These are phyloP conservation scores for Herpotrichia juniperi DNA, from an alignment of 2,329 filamentous ascomycete species.

Conservation along the genomic window DNA sequence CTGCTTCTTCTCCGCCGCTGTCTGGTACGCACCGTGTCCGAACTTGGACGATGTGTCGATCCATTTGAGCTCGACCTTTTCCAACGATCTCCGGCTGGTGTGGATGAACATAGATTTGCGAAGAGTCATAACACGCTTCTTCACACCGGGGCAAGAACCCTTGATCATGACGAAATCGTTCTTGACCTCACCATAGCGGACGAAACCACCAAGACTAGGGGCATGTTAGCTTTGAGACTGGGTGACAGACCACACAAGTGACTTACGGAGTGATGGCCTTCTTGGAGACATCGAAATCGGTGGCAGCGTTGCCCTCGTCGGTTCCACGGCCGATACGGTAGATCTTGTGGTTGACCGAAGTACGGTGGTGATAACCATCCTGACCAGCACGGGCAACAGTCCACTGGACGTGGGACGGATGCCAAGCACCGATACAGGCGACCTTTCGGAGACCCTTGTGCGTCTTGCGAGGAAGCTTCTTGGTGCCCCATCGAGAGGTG, in stretches of 20 bases:
- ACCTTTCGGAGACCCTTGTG: conserved; percentile 99
- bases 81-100: conserved; percentile 91
- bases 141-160: conserved; percentile 95
- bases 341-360: conserved; percentile 99
- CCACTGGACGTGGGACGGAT: conserved; percentile 99
- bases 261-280: conserved; percentile 99
- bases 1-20: conserved; percentile 94
- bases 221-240: conserved; percentile 41
- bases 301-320: conserved; percentile 91
- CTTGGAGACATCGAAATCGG: conserved; percentile 96
- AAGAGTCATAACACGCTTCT: conserved; percentile 99
- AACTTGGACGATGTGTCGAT: conserved; percentile 99
- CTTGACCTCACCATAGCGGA: conserved; percentile 98
- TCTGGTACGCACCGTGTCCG: conserved; percentile 99
- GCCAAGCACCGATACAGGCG: conserved; percentile 99
- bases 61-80: conserved; percentile 99
- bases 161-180: conserved; percentile 99
- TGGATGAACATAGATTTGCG: conserved; percentile 98
- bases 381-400: conserved; percentile 99
- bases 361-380: conserved; percentile 99
- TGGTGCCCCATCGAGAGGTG: conserved; percentile 97
- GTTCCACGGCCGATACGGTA: conserved; percentile 96
- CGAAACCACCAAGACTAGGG: conserved; percentile 95
- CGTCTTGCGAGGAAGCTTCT: conserved; percentile 99
- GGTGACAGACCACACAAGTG: not conserved